Percentiles rank a stretch among this genome's conserved stretches.
phyloP scores from a whole-genome alignment of 108 stramenopile genomes.

The Skeletonema potamos region DNA sequence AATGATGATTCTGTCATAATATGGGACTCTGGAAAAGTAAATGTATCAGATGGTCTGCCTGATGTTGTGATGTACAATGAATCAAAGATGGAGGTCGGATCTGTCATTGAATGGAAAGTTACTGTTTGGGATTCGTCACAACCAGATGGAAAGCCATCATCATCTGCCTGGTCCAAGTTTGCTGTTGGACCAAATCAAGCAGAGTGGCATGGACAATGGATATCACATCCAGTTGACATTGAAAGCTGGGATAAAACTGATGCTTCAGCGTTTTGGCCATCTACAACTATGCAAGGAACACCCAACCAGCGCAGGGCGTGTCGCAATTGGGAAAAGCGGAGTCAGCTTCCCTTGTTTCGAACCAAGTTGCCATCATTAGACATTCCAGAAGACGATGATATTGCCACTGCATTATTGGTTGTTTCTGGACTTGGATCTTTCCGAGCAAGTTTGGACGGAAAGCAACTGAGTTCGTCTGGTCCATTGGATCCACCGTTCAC shows the following conservation, averaged over 20 bases:
- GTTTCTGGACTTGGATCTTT: constrained; percentile 51
- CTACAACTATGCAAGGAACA: not conserved
- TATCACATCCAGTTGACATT: constrained; percentile 41
- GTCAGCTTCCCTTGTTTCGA: constrained; percentile 41
- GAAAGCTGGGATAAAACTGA: constrained; percentile 25
- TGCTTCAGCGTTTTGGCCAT: constrained; percentile 27
- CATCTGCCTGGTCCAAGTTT: constrained; percentile 40
- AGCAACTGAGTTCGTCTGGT: constrained; percentile 39
- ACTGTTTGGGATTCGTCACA: constrained; percentile 31
- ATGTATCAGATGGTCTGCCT: constrained; percentile 19
- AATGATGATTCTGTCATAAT: constrained; percentile 5
- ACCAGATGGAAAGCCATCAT: constrained; percentile 3
- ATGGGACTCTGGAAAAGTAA: constrained; percentile 40
- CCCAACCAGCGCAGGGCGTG: constrained; percentile 17
- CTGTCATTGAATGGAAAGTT: constrained; percentile 39
- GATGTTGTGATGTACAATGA: constrained; percentile 28
- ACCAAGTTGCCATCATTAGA: constrained; percentile 3
- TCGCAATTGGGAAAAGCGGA: constrained; percentile 42
- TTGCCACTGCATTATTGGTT: constrained; percentile 45
- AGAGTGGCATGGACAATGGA: constrained; percentile 37
- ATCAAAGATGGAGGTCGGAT: constrained; percentile 2
- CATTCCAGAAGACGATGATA: constrained; percentile 9
- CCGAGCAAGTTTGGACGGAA: constrained; percentile 43
- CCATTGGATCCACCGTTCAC: constrained; percentile 59
- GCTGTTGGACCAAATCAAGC: constrained; percentile 31